Evolutionary conservation across 208 protist genomes (phyloP).

Genomic region (Leishmania amazonensis): DNA sequence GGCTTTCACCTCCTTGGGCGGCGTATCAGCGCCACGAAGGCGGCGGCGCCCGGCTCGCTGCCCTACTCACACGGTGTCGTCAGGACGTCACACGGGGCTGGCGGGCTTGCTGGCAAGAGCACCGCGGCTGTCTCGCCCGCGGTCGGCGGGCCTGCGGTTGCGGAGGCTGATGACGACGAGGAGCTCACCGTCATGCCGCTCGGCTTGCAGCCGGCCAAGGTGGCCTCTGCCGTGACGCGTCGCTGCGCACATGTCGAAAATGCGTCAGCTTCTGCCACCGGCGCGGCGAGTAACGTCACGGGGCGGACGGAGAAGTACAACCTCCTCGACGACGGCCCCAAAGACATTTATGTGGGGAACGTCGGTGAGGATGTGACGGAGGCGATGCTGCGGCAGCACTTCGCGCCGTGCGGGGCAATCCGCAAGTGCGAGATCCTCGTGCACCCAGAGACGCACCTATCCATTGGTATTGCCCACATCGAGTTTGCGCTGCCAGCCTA

Average conservation of each 20-base stretch:
- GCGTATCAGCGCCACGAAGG: constrained; percentile 62
- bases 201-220: constrained; percentile 32
- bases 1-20: constrained; percentile 85
- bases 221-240: constrained; percentile 6
- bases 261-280: constrained; percentile 3
- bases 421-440: constrained; percentile 72
- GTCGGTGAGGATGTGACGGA: constrained; percentile 78
- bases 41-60: constrained; percentile 80
- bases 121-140: background rate
- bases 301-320: constrained; percentile 86
- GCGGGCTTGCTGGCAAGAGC: background rate
- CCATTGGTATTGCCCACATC: constrained; percentile 78
- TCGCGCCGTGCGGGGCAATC: constrained; percentile 72
- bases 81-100: constrained; percentile 10
- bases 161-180: constrained; percentile 19
- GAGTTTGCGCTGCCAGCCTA: constrained; percentile 83
- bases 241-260: constrained; percentile 2
- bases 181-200: constrained; percentile 47
- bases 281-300: constrained; percentile 48
- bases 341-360: constrained; percentile 86
- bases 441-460: constrained; percentile 72
- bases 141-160: background rate
- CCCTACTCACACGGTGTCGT: constrained; percentile 66
- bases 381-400: constrained; percentile 79
- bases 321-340: constrained; percentile 71